phyloP scores from a whole-genome alignment of 169 alveolate species.

The Cryptosporidium bovis region DNA sequence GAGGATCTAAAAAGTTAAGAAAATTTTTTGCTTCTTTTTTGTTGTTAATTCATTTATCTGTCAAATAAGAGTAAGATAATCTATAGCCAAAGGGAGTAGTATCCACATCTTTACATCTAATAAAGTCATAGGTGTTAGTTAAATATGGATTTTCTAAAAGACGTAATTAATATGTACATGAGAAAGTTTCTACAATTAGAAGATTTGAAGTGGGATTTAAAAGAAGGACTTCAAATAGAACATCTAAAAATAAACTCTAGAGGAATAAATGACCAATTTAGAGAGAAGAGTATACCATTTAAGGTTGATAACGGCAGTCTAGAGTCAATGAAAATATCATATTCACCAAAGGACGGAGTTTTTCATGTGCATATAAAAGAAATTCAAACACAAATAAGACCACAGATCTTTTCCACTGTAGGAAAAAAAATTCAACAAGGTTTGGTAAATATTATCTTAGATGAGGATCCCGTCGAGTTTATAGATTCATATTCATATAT shows the following conservation, averaged over 20 bases:
- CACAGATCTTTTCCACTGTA: constrained; percentile 42
- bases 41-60: too few species aligned
- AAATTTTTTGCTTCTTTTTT: not conserved
- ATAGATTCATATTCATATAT: constrained; percentile 63
- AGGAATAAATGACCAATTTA: constrained; percentile 28
- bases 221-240: constrained; percentile 54
- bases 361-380: constrained; percentile 34
- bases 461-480: constrained; percentile 63
- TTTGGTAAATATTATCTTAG: constrained; percentile 48
- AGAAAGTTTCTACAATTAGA: constrained; percentile 42
- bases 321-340: constrained; percentile 36
- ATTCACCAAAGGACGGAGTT: constrained; percentile 55
- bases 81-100: too few species aligned
- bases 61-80: too few species aligned
- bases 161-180: constrained; percentile 42
- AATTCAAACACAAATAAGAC: constrained; percentile 41
- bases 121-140: too few species aligned
- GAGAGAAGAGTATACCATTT: constrained; percentile 35
- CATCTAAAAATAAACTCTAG: constrained; percentile 14
- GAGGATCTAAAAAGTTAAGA: not conserved
- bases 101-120: too few species aligned
- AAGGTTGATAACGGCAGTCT: constrained; percentile 26
- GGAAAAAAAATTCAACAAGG: constrained; percentile 72
- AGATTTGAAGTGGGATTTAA: constrained; percentile 58
- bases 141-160: constrained; percentile 36